Percentiles rank a stretch among this genome's conserved stretches.
These are phyloP conservation scores for Kappamyces sp. DNA, from an alignment of 192 early-diverging fungal species.

Conservation along the genomic window DNA sequence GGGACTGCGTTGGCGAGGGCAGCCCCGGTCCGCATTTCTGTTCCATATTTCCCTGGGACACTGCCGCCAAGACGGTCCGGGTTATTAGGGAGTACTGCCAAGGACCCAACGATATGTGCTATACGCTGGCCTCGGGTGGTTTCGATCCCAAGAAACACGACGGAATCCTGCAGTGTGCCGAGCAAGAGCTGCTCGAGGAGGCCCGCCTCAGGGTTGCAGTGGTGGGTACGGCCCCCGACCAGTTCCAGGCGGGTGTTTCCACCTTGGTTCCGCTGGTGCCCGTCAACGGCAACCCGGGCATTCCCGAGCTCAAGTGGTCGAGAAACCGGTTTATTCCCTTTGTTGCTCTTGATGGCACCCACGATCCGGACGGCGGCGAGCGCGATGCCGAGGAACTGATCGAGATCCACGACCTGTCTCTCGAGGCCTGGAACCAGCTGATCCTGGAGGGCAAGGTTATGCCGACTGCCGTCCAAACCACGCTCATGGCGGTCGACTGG, in stretches of 20 bases:
- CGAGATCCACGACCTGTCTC: constrained; percentile 29
- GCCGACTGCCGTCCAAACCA: constrained; percentile 46
- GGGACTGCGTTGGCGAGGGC: constrained; percentile 49
- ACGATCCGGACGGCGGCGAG: constrained; percentile 31
- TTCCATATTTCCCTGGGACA: constrained; percentile 45
- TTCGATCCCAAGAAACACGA: constrained; percentile 48
- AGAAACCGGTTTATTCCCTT: constrained; percentile 54
- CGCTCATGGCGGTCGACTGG: constrained; percentile 43
- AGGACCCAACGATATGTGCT: constrained; percentile 53
- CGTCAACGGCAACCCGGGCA: not conserved
- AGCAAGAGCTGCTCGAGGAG: constrained; percentile 55
- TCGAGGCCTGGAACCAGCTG: constrained; percentile 26
- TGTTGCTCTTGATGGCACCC: constrained; percentile 40
- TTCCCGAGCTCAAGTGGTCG: constrained; percentile 51
- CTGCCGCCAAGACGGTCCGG: constrained; percentile 46
- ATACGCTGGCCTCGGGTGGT: constrained; percentile 51
- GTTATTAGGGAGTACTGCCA: constrained; percentile 54
- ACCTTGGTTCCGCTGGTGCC: too few relatives aligned
- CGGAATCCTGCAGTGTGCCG: constrained; percentile 40
- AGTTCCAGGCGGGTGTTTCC: too few relatives aligned
- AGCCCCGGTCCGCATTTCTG: constrained; percentile 41
- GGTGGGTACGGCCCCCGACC: constrained; percentile 23
- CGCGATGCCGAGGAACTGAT: constrained; percentile 47
- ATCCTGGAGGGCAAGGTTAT: constrained; percentile 38
- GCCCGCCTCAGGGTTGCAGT: constrained; percentile 42